These are phyloP conservation scores for Acer negundo DNA, from an alignment of 345 rosid species.

Conservation along the genomic window DNA sequence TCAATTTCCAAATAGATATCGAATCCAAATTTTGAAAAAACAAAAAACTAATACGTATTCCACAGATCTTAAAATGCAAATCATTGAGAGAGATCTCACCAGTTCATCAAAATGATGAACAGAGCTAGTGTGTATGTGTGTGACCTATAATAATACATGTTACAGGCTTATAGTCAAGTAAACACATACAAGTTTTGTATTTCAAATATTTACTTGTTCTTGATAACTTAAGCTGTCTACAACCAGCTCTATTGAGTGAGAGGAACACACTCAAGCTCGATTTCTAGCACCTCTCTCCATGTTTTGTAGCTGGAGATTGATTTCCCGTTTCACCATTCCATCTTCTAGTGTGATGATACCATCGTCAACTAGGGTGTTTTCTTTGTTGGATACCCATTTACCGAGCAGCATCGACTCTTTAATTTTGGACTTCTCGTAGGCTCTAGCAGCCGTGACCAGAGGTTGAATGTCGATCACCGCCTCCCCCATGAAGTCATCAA, in stretches of 20 bases:
- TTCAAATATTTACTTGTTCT: neutral
- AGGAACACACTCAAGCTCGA: conserved; percentile 91
- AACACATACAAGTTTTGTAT: too few relatives aligned
- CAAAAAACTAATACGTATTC: neutral
- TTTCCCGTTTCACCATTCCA: conserved; percentile 81
- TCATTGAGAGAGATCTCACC: neutral
- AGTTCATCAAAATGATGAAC: neutral
- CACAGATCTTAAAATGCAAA: neutral
- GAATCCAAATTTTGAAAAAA: neutral
- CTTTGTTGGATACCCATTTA: conserved; percentile 71
- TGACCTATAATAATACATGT: too few relatives aligned
- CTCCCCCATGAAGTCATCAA: conserved; percentile 97
- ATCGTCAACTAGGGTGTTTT: conserved; percentile 68
- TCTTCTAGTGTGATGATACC: conserved; percentile 66
- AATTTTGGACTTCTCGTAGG: conserved; percentile 57
- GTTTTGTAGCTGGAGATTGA: conserved; percentile 73
- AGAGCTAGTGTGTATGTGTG: neutral
- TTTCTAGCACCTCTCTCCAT: conserved; percentile 87
- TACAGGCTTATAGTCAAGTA: too few relatives aligned
- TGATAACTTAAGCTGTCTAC: conserved; percentile 1
- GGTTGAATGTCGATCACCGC: conserved; percentile 97
- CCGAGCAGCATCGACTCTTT: conserved; percentile 68
- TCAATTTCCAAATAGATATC: too few relatives aligned
- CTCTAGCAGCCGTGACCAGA: conserved; percentile 77
- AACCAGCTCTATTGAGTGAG: conserved; percentile 91